A percentile compares a stretch with the other conserved stretches of the same genome.
Evolutionary conservation across 2,329 filamentous ascomycete genomes (phyloP).

Genomic region (Cryoendolithus antarcticus): DNA sequence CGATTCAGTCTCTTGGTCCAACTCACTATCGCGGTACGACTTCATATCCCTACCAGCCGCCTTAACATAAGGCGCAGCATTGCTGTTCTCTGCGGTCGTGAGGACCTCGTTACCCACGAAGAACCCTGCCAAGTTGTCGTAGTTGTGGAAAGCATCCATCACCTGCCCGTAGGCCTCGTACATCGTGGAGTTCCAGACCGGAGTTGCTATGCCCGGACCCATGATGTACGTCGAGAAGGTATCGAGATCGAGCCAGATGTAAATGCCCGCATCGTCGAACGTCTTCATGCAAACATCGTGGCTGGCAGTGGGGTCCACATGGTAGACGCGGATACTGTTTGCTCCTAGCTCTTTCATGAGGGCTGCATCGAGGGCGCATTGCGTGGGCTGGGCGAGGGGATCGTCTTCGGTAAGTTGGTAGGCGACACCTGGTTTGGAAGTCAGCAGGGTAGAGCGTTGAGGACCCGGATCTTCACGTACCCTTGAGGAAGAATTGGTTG

Average conservation of each 20-base stretch:
- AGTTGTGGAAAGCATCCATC: conserved; percentile 65
- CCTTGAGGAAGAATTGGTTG: conserved; percentile 74
- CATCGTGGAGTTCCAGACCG: conserved; percentile 63
- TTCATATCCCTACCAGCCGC: conserved; percentile 73
- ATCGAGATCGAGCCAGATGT: conserved; percentile 73
- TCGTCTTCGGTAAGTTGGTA: conserved; percentile 49
- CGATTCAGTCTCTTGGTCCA: conserved; percentile 58
- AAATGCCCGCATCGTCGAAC: conserved; percentile 70
- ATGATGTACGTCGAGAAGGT: conserved; percentile 56
- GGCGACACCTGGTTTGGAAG: conserved; percentile 34
- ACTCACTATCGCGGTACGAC: conserved; percentile 60
- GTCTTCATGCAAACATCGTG: conserved; percentile 72
- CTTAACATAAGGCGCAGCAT: conserved; percentile 70
- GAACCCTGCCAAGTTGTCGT: conserved; percentile 70
- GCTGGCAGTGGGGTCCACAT: conserved; percentile 59
- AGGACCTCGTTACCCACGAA: conserved; percentile 84
- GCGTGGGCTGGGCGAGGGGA: conserved; percentile 60
- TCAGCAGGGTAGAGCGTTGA: neutral
- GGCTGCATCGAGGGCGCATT: conserved; percentile 62
- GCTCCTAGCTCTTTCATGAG: conserved; percentile 71
- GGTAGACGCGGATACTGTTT: conserved; percentile 76
- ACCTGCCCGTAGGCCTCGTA: conserved; percentile 55
- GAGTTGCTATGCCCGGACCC: conserved; percentile 27
- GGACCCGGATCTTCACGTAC: conserved; percentile 30
- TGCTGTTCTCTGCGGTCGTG: conserved; percentile 43